A percentile compares a stretch with the other conserved stretches of the same genome.
These are phyloP conservation scores for Seminavis robusta DNA, from an alignment of 108 stramenopile genomes.

Conservation along the genomic window DNA sequence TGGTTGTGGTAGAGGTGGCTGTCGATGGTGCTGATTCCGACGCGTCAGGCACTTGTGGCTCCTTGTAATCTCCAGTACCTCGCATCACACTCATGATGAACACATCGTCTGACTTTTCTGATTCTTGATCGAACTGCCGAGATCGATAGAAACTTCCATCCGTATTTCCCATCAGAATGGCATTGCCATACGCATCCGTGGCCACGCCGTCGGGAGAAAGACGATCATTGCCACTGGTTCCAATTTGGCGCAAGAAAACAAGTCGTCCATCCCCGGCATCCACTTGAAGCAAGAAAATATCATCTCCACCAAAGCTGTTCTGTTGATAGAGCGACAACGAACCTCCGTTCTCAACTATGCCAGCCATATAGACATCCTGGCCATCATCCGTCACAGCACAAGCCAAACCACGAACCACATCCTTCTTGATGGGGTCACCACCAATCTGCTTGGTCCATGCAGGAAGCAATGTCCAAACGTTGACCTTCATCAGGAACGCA, in stretches of 20 bases:
- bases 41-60: no score
- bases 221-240: slow-evolving; percentile 37
- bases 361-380: slow-evolving; percentile 49
- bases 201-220: slow-evolving; percentile 32
- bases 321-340: slow-evolving; percentile 29
- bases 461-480: slow-evolving; percentile 14
- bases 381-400: slow-evolving; percentile 61
- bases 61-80: slow-evolving; percentile 3
- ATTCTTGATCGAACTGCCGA: slow-evolving; percentile 4
- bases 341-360: slow-evolving; percentile 44
- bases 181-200: slow-evolving; percentile 36
- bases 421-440: slow-evolving; percentile 1
- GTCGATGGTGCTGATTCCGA: no score
- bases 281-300: slow-evolving; percentile 38
- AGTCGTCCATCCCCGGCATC: slow-evolving; percentile 18
- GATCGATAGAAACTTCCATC: slow-evolving; percentile 35
- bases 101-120: slow-evolving; percentile 5
- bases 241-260: slow-evolving; percentile 39
- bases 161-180: slow-evolving; percentile 45
- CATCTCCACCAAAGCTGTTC: slow-evolving; percentile 25
- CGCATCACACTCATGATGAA: slow-evolving; percentile 8
- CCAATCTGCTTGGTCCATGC: slow-evolving; percentile 25
- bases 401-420: slow-evolving; percentile 33
- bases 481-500: slow-evolving; percentile 34
- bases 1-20: no score